A percentile compares a stretch with the other conserved stretches of the same genome.
Conservation (phyloP, 2,329 filamentous ascomycete species). For the Ceratocystis destructans region DNA sequence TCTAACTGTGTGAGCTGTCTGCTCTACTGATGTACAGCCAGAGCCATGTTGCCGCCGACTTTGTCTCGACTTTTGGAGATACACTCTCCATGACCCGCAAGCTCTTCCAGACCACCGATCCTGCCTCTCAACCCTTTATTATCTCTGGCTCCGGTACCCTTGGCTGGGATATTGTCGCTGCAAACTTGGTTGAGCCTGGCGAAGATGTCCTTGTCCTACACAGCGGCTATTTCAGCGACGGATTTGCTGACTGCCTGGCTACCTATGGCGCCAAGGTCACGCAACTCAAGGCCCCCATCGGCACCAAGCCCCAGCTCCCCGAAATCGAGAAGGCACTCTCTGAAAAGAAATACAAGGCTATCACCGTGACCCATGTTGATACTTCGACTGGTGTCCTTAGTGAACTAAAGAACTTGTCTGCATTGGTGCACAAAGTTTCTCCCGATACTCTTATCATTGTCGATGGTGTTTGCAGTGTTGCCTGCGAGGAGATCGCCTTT, state of each 20-base stretch:
- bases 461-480: conserved; percentile 94
- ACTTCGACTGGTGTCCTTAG: conserved; percentile 93
- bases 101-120: conserved; percentile 81
- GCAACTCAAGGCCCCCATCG: conserved; percentile 78
- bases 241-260: conserved; percentile 80
- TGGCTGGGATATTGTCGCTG: conserved; percentile 92
- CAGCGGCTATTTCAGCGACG: conserved; percentile 94
- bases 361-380: conserved; percentile 94
- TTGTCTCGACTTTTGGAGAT: conserved; percentile 84
- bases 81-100: conserved; percentile 75
- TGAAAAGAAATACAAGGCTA: conserved; percentile 82
- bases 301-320: conserved; percentile 69
- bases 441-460: conserved; percentile 85
- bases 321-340: conserved; percentile 81
- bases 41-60: conserved; percentile 80
- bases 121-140: conserved; percentile 77
- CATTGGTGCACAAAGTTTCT: conserved; percentile 71
- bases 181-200: conserved; percentile 78
- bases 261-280: conserved; percentile 85
- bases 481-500: conserved; percentile 89
- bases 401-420: conserved; percentile 71
- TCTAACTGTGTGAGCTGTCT: neutral
- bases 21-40: conserved; percentile 43
- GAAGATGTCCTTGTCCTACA: conserved; percentile 88
- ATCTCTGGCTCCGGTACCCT: conserved; percentile 90